Conservation (phyloP, 2,329 filamentous ascomycete genomes). For the Colletotrichum incanum region DNA sequence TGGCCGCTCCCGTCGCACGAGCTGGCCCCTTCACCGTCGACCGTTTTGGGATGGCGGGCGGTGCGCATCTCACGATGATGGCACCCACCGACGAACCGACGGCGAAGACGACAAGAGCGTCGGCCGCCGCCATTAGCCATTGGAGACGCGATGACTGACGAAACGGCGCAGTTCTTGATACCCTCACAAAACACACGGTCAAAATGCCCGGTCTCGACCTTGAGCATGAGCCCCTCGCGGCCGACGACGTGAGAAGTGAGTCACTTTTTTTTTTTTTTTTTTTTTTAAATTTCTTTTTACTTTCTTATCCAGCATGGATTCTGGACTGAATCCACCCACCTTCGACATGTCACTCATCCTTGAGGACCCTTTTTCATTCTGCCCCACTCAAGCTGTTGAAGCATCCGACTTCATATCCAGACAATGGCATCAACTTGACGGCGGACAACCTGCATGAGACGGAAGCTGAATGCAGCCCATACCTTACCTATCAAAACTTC, state of each 20-base stretch:
- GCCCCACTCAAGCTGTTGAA: constrained; percentile 9
- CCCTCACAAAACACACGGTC: constrained; percentile 27
- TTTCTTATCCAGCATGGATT: neutral
- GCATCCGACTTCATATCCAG: neutral
- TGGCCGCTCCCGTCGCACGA: neutral
- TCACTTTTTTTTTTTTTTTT: constrained; percentile 34
- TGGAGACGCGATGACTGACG: neutral
- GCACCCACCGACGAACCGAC: constrained; percentile 6
- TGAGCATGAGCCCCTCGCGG: constrained; percentile 54
- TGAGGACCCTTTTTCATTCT: neutral
- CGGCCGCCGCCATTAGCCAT: neutral
- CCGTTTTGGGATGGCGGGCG: constrained; percentile 12
- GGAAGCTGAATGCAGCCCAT: neutral
- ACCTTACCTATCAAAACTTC: neutral
- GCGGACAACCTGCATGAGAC: neutral
- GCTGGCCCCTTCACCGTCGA: neutral
- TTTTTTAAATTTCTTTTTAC: neutral
- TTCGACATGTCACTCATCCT: constrained; percentile 21
- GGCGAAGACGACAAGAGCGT: neutral
- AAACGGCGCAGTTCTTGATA: constrained; percentile 31
- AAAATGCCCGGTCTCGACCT: constrained; percentile 61
- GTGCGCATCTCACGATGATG: constrained; percentile 24
- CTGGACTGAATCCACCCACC: constrained; percentile 10
- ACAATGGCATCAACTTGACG: neutral
- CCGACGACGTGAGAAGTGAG: constrained; percentile 64